These are phyloP conservation scores for Pleurotus eryngii DNA, from an alignment of 768 basidiomycete species.

Conservation along the genomic window DNA sequence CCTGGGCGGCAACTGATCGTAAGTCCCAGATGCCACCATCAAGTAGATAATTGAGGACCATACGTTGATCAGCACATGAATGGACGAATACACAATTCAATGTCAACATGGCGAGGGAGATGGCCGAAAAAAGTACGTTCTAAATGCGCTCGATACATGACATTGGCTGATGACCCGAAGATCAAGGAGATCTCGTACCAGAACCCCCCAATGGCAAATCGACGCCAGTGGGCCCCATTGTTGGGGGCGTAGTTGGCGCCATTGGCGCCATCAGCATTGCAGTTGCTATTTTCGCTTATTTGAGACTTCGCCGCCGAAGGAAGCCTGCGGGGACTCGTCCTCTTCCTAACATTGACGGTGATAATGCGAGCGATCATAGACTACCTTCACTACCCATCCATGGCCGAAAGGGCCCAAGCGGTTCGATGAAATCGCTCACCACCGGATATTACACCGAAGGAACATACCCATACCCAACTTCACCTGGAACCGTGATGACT, in stretches of 20 bases:
- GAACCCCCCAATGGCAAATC: background rate
- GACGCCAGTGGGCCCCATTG: slow-evolving; percentile 3
- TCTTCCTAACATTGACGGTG: background rate
- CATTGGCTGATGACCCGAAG: background rate
- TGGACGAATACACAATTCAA: slow-evolving; percentile 7
- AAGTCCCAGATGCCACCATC: background rate
- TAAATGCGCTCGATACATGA: background rate
- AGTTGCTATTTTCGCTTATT: background rate
- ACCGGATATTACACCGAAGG: background rate
- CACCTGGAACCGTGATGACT: background rate
- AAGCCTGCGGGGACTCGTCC: too few species aligned
- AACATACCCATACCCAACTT: background rate
- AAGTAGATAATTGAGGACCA: background rate
- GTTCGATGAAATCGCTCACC: background rate
- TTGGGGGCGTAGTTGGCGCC: slow-evolving; percentile 7
- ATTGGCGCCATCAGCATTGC: background rate
- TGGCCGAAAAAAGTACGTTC: background rate
- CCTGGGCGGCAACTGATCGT: slow-evolving; percentile 9
- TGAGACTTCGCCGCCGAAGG: background rate
- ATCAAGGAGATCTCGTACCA: background rate
- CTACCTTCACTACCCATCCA: background rate
- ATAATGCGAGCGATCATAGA: background rate
- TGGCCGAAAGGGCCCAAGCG: too few species aligned
- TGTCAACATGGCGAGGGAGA: background rate
- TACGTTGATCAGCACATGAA: background rate